A percentile compares a stretch with the other conserved stretches of the same genome.
Conservation (phyloP, 257 asterid genomes). For the Cordia subcordata region DNA sequence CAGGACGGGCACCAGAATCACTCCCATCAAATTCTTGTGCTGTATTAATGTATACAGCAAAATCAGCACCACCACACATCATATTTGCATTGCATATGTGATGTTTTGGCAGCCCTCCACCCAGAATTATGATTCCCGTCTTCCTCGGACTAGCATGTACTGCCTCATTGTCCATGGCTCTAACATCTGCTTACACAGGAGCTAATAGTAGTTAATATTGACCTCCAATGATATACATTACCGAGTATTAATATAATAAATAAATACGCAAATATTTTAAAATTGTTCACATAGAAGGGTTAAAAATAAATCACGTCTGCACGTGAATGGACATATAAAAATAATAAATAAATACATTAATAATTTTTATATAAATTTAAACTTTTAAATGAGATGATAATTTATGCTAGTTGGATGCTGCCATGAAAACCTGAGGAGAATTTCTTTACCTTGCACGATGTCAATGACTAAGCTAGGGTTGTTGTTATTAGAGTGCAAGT, state of each 20-base stretch:
- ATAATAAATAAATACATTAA: too few species aligned
- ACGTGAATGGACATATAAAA: too few species aligned
- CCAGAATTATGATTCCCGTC: slow-evolving; percentile 84
- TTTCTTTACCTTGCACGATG: slow-evolving; percentile 69
- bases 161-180: slow-evolving; percentile 81
- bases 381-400: too few species aligned
- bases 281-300: too few species aligned
- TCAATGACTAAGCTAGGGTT: slow-evolving; percentile 78
- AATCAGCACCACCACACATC: slow-evolving; percentile 97
- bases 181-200: slow-evolving; percentile 52
- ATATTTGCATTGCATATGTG: slow-evolving; percentile 94
- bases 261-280: too few species aligned
- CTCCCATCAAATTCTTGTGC: slow-evolving; percentile 99
- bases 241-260: slow-evolving; percentile 6
- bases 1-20: slow-evolving; percentile 96
- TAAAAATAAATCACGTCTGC: too few species aligned
- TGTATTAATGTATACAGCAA: slow-evolving; percentile 76
- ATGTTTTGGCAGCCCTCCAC: slow-evolving; percentile 97
- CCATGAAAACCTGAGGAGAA: neutral
- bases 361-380: too few species aligned
- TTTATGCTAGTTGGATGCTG: too few species aligned
- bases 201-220: neutral
- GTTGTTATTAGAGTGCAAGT: slow-evolving; percentile 68
- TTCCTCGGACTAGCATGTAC: slow-evolving; percentile 78
- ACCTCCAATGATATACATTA: neutral